Evolutionary conservation across 306 rosid species (phyloP).

Genomic region (Quercus dentata): DNA sequence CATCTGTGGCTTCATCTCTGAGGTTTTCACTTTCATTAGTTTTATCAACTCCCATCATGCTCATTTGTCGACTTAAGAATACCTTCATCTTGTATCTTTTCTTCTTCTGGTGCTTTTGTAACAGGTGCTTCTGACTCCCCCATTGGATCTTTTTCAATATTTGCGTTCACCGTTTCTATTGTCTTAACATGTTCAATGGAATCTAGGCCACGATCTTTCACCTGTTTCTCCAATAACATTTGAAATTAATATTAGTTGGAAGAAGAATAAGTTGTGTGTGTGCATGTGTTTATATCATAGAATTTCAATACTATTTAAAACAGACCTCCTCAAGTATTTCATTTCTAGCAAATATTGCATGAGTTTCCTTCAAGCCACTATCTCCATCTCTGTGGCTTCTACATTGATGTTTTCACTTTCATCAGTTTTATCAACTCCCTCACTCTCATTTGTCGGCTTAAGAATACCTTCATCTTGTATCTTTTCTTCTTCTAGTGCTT

Average conservation of each 20-base stretch:
- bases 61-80: background rate
- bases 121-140: background rate
- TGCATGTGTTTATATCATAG: no score
- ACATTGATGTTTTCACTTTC: conserved; percentile 8
- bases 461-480: no score
- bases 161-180: background rate
- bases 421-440: background rate
- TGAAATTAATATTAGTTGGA: no score
- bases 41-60: background rate
- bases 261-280: no score
- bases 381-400: background rate
- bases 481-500: conserved; percentile 1
- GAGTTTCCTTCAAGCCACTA: background rate
- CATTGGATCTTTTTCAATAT: background rate
- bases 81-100: no score
- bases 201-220: background rate
- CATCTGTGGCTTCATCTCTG: background rate
- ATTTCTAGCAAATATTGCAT: background rate
- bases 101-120: conserved; percentile 3
- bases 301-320: background rate
- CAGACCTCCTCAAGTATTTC: background rate
- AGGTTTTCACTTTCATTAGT: conserved; percentile 9
- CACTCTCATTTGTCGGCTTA: background rate
- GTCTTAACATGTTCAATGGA: background rate
- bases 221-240: background rate